Base-by-base conservation (phyloP, 768 basidiomycete genomes). In the Amanita exitialis region DNA sequence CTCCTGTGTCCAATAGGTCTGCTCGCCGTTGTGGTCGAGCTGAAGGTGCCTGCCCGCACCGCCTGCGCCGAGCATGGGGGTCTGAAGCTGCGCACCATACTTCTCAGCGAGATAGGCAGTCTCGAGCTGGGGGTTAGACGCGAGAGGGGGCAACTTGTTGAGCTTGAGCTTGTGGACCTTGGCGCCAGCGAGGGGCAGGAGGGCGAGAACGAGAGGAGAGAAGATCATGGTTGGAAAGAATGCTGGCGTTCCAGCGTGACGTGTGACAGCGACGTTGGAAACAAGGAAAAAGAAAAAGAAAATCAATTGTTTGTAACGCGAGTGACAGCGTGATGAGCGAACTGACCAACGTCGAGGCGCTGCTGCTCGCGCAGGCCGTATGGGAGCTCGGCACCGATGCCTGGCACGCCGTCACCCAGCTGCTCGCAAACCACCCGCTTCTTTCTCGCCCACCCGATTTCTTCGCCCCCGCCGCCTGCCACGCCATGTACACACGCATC, bases 61-160 rank as follows among this genome's bases (percentile, higher is more conserved):
- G 56, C 86, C 86, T 35, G 81, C 73, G 42, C 89, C 90, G 58
- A 86, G 71, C 50, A 93, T 69, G 48, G 87, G 86, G 46, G 76
- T 58, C 60, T 76, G 73, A 27, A 63, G 66, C 42, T 60, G 59
- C 23, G 72, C 78, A 47, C 89, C 82, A 76, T 98, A 96, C 75
- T 99, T 98, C 76, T 91, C 79, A n/a, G 86, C 83, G 52, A 98
- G 85, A 65, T 89, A 91, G 18, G 85, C 86, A 41, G 79, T 79
- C 69, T 90, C 85, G 44, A 90, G 71, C 21, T 74, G 63, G 18
- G 86, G 80, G 53, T 83, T 82, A 61, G 72, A 76, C 12, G 70
- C 66, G n/a, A 71, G 72, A 37, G 75, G 71, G 15, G 85, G 76
- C 1, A 95, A 63, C 72, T 96, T 96, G 69, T 91, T 79, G 27